Base-by-base conservation (phyloP, 148 eudicot genomes). In the Vaccinium macrocarpon region DNA sequence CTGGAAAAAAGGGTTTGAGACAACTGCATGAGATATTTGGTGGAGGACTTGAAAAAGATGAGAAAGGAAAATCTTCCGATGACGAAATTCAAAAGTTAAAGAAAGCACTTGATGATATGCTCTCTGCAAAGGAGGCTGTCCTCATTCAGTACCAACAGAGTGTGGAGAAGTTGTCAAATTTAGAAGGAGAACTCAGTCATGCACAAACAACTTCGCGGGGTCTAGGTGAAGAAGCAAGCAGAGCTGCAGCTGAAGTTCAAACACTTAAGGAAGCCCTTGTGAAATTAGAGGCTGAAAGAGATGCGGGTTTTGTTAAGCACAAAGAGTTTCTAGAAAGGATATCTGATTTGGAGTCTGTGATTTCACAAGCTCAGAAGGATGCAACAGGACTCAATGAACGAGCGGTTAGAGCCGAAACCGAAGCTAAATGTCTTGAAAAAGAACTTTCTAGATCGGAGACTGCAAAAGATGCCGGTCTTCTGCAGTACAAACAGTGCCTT, bases 1-100 rank as follows among this genome's bases (percentile, higher is more conserved):
- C 51, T 55, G 82, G 87, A 84, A 90, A 87, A 84, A 90, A 83
- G 76, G 93, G 98, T 49, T 87, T 95, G 86, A 95, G 93, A 85
- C 94, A 94, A 85, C 88, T 92, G 21, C 87, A 89, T 53, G 95
- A 93, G 72, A 91, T 95, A 87, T 87, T 95, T 87, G 91, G 78
- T 81, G 84, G 84, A 6, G 87, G 80, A 81, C 62, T 80, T 19
- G 84, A 64, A 50, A 80, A 29, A 21, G 88, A 87, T 81, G 80
- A 59, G 51, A 87, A 79, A 55, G 91, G 76, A n/a, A 71, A 70
- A 80, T 81, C 27, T 56, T 81, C 77, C 21, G 82, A 81, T 42
- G 88, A 70, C 8, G 95, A 93, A 86, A 81, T 93, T 80, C 84
- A 89, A 82, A 88, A 81, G 76, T 82, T 93, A 66, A 92, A 86